These are phyloP conservation scores for Phytopythium ostracodes DNA, from an alignment of 352 stramenopile genomes.

Conservation along the genomic window DNA sequence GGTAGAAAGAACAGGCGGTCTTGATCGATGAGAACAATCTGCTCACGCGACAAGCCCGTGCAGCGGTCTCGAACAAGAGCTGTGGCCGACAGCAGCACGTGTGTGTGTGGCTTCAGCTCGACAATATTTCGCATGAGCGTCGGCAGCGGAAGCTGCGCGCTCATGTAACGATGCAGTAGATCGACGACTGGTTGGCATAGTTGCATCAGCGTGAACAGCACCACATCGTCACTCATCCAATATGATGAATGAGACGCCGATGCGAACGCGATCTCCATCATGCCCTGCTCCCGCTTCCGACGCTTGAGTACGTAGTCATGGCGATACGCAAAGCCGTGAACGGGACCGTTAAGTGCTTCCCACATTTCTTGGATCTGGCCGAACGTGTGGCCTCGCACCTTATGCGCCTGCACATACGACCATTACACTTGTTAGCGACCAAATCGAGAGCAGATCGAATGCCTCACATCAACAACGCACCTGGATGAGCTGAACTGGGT, in stretches of 20 bases:
- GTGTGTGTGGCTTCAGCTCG: slow-evolving; percentile 72
- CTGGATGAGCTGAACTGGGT: slow-evolving; percentile 76
- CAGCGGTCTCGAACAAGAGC: slow-evolving; percentile 75
- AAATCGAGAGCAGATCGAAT: not conserved
- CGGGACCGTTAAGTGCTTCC: slow-evolving; percentile 60
- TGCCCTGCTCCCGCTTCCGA: slow-evolving; percentile 71
- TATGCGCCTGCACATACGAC: slow-evolving; percentile 34
- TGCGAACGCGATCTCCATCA: slow-evolving; percentile 86
- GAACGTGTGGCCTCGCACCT: slow-evolving; percentile 59
- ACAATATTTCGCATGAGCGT: slow-evolving; percentile 74
- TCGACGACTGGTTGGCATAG: slow-evolving; percentile 81
- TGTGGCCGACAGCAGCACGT: slow-evolving; percentile 60
- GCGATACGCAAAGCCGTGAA: slow-evolving; percentile 71
- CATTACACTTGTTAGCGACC: not conserved
- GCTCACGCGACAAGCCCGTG: slow-evolving; percentile 71
- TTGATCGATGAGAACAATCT: slow-evolving; percentile 67
- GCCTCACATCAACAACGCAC: slow-evolving; percentile 12
- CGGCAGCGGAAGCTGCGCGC: slow-evolving; percentile 59
- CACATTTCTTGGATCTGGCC: slow-evolving; percentile 76
- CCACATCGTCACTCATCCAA: slow-evolving; percentile 86
- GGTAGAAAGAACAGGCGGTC: slow-evolving; percentile 67
- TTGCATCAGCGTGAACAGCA: slow-evolving; percentile 85
- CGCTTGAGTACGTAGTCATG: slow-evolving; percentile 81
- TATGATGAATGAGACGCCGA: slow-evolving; percentile 84
- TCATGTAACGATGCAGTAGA: slow-evolving; percentile 81